Conservation (phyloP, 441 rosid genomes). For the Omphalea diandra region DNA sequence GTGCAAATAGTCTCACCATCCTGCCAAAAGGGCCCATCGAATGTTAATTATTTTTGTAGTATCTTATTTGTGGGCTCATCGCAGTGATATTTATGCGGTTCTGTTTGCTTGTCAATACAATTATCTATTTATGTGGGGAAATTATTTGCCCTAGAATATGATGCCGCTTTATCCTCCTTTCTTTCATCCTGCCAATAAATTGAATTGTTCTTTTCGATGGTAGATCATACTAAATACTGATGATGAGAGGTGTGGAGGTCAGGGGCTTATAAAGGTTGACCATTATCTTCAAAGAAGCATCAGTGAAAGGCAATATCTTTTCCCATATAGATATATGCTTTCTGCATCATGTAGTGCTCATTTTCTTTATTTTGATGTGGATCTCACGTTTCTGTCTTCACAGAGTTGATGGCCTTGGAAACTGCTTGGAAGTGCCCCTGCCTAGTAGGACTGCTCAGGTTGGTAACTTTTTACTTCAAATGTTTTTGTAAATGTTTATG, state of each 20-base stretch:
- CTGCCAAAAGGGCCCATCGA: not conserved
- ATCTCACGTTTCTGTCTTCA: slow-evolving; percentile 24
- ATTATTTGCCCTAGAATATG: not conserved
- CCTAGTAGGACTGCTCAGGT: slow-evolving; percentile 98
- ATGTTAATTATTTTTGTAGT: no score
- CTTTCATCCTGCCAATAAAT: not conserved
- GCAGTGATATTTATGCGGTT: not conserved
- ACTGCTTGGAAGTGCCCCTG: slow-evolving; percentile 74
- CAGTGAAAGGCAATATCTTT: slow-evolving; percentile 53
- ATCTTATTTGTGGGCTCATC: not conserved
- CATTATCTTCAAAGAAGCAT: slow-evolving; percentile 70
- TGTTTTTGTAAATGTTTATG: not conserved
- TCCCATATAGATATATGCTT: no score
- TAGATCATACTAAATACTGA: slow-evolving; percentile 80
- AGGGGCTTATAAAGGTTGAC: slow-evolving; percentile 50
- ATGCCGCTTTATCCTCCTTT: not conserved
- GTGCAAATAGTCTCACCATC: not conserved
- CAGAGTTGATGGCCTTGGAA: slow-evolving; percentile 79
- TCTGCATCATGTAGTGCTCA: slow-evolving; percentile 9
- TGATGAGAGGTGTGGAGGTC: slow-evolving; percentile 78
- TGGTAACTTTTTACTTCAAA: slow-evolving; percentile 29
- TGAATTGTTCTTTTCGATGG: slow-evolving; percentile 15
- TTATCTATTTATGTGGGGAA: not conserved
- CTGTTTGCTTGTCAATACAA: not conserved
- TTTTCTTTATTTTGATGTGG: slow-evolving; percentile 10